Percentiles rank a stretch among this genome's conserved stretches.
phyloP scores from a whole-genome alignment of 352 stramenopile genomes.

The Pythium aquatile region DNA sequence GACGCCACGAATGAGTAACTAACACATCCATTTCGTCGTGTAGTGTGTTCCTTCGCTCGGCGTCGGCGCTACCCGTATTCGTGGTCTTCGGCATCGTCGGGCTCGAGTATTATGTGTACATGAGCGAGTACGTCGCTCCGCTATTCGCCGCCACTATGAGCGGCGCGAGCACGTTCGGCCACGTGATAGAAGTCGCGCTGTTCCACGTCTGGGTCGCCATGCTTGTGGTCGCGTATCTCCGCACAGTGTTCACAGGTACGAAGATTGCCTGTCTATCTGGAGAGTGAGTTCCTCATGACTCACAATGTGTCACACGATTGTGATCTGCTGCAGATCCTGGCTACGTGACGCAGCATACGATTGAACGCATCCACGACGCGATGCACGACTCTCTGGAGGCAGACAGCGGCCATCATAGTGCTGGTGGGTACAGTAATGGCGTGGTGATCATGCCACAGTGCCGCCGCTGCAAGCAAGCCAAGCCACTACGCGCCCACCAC shows the following conservation, averaged over 20 bases:
- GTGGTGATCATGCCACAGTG: conserved; percentile 35
- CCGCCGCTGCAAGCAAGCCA: conserved; percentile 62
- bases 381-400: conserved; percentile 65
- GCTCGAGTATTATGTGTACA: conserved; percentile 73
- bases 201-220: conserved; percentile 66
- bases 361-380: conserved; percentile 60
- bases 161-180: conserved; percentile 25
- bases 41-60: conserved; percentile 59
- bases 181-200: conserved; percentile 36
- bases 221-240: conserved; percentile 60
- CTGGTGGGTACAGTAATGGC: neutral
- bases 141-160: conserved; percentile 15
- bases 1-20: neutral
- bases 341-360: conserved; percentile 64
- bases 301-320: neutral
- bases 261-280: neutral
- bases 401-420: conserved; percentile 18
- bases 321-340: conserved; percentile 50
- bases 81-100: conserved; percentile 56
- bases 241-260: conserved; percentile 73
- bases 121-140: conserved; percentile 49
- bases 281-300: too few relatives aligned
- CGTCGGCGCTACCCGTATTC: conserved; percentile 60
- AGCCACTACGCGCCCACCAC: conserved; percentile 81
- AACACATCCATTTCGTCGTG: neutral